Conservation (phyloP, 176 grass and related monocot genomes). For the Saccharum officinarum region DNA sequence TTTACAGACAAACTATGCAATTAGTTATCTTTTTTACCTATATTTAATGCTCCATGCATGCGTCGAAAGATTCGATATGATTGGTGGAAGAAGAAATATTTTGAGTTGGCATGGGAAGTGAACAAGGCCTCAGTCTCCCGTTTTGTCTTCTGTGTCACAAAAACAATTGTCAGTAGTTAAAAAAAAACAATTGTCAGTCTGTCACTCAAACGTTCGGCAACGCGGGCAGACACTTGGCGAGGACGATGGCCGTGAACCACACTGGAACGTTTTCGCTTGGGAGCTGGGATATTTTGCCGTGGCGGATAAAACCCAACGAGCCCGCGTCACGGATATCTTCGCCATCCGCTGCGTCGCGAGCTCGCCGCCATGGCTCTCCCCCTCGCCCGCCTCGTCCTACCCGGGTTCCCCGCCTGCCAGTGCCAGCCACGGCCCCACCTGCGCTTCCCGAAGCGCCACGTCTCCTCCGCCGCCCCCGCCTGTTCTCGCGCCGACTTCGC, state of each 20-base stretch:
- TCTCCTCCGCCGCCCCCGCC: conserved; percentile 14
- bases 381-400: conserved; percentile 41
- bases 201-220: background rate
- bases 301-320: conserved; percentile 35
- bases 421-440: conserved; percentile 14
- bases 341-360: conserved; percentile 13
- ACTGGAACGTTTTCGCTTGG: background rate
- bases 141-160: background rate
- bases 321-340: conserved; percentile 1
- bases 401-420: conserved; percentile 23
- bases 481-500: conserved; percentile 4
- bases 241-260: background rate
- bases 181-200: too few species aligned
- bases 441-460: conserved; percentile 12
- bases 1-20: too few species aligned
- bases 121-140: too few species aligned
- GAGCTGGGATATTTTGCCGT: conserved; percentile 29
- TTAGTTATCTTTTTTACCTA: too few species aligned
- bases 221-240: background rate
- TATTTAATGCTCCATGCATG: too few species aligned
- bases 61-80: too few species aligned
- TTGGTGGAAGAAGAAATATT: too few species aligned
- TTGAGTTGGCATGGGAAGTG: too few species aligned
- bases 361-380: conserved; percentile 56
- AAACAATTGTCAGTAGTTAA: too few species aligned